Conservation (phyloP, 768 basidiomycete genomes). For the Panaeolus papilionaceus region DNA sequence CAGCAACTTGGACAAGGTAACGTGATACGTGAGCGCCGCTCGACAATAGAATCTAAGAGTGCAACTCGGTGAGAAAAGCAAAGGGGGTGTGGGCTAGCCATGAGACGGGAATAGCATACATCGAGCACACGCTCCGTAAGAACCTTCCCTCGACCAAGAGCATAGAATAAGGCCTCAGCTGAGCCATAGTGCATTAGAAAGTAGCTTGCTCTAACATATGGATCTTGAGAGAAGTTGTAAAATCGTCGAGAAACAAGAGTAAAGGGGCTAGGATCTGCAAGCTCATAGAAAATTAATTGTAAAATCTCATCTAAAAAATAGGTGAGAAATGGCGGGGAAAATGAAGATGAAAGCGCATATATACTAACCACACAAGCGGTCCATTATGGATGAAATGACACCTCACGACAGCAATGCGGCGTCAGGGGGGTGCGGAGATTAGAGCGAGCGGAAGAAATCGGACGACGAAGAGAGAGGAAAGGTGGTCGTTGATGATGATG, state of each 20-base stretch:
- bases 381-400: conserved; percentile 44
- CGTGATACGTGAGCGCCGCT: conserved; percentile 83
- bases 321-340: conserved; percentile 21
- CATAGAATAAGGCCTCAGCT: conserved; percentile 74
- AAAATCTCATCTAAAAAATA: conserved; percentile 62
- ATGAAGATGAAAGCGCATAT: conserved; percentile 23
- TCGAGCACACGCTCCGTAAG: conserved; percentile 71
- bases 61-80: conserved; percentile 30
- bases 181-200: conserved; percentile 77
- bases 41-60: conserved; percentile 66
- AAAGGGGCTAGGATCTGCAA: conserved; percentile 67
- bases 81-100: conserved; percentile 19
- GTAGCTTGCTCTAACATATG: conserved; percentile 79
- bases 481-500: conserved; percentile 22
- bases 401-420: conserved; percentile 25
- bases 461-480: conserved; percentile 19
- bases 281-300: conserved; percentile 75
- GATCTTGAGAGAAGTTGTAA: conserved; percentile 68
- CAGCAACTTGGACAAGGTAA: conserved; percentile 78
- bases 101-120: conserved; percentile 50
- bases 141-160: conserved; percentile 74
- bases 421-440: conserved; percentile 23
- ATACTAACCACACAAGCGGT: conserved; percentile 70
- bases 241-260: conserved; percentile 64
- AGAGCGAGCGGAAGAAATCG: conserved; percentile 6